Evolutionary conservation across 1,284 basidiomycete species (phyloP), one percentile per base, ranked within the genome.

Genomic region (Puccinia coronata): DNA sequence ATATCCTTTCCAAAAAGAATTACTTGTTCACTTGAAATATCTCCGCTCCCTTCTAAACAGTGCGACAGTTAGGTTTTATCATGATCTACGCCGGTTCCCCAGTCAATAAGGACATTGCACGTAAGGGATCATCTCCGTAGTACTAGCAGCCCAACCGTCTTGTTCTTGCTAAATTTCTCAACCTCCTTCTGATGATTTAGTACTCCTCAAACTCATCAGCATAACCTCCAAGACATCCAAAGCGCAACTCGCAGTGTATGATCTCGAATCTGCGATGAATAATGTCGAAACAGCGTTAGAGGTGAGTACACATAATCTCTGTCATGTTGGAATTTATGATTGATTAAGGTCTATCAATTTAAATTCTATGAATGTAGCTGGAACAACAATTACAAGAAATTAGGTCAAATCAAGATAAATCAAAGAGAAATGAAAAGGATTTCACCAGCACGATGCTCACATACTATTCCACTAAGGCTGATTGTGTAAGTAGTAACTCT

Each of bases 221-320:
- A 51, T 81, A 31, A 49, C 71, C 31, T 61, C 80, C 5, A 81
- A 81, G 47, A 28, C 80, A 14, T 47, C 71, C 25, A 81, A 73
- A 43, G 70, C 80, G 28, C 63, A 73, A 57, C 71, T 81, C 3
- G 23, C 47, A 16, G 70, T 71, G 34, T 47, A 63, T 39, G 61
- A 81, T 69, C 34, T 81, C 8, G 47, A 75, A 74, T 71, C 43
- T 39, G 70, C 80, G 3, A 81, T 74, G 47, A 81, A 63, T 53
- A 74, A 73, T 47, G 67, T 81, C 49, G 80, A 81, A 49, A 41
- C 70, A 18, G 80, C 80, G 28, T 74, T 28, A 25, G 80, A 81
- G 80, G 80, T 75, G 3, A 25, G 80, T 53, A 6, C 49, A 28
- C 9, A 36, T 55, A 8, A 57, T 36, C 12, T 57, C 39, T 20